Conservation (phyloP, 768 basidiomycete genomes). For the Clitopilus hobsonii region DNA sequence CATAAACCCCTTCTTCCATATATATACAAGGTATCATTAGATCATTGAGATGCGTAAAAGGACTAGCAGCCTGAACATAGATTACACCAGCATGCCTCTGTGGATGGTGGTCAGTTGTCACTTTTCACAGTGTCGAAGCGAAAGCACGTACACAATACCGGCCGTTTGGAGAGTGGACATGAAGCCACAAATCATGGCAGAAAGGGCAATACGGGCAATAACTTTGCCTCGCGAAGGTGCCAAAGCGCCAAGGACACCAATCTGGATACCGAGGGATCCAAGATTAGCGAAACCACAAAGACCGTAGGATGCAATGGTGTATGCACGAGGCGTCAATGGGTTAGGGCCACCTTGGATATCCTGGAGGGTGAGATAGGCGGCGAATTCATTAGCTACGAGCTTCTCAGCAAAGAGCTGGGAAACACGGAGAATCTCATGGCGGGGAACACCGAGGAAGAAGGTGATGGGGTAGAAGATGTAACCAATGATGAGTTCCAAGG, state of each 20-base stretch:
- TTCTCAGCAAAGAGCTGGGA: constrained; percentile 82
- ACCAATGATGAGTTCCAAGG: constrained; percentile 78
- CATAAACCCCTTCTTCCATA: not conserved
- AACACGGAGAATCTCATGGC: constrained; percentile 75
- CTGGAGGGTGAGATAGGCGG: constrained; percentile 64
- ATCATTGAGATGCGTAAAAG: not conserved
- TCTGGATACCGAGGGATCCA: constrained; percentile 81
- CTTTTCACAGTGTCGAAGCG: constrained; percentile 8
- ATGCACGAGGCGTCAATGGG: constrained; percentile 69
- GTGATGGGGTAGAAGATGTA: constrained; percentile 88
- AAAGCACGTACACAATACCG: constrained; percentile 22
- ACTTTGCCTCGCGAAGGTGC: constrained; percentile 54
- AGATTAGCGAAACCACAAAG: constrained; percentile 92
- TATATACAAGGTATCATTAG: not conserved
- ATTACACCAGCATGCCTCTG: constrained; percentile 18
- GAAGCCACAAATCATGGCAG: constrained; percentile 35
- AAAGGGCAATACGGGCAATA: constrained; percentile 66
- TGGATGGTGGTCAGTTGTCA: not conserved
- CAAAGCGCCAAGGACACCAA: constrained; percentile 42
- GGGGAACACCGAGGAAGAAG: constrained; percentile 79
- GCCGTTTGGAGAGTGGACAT: constrained; percentile 29
- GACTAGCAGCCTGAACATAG: not conserved
- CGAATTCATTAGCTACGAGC: constrained; percentile 84
- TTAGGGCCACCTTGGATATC: constrained; percentile 35
- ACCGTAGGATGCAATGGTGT: constrained; percentile 80